phyloP scores from a whole-genome alignment of 2,329 filamentous ascomycete genomes.

The Exophiala dermatitidis region DNA sequence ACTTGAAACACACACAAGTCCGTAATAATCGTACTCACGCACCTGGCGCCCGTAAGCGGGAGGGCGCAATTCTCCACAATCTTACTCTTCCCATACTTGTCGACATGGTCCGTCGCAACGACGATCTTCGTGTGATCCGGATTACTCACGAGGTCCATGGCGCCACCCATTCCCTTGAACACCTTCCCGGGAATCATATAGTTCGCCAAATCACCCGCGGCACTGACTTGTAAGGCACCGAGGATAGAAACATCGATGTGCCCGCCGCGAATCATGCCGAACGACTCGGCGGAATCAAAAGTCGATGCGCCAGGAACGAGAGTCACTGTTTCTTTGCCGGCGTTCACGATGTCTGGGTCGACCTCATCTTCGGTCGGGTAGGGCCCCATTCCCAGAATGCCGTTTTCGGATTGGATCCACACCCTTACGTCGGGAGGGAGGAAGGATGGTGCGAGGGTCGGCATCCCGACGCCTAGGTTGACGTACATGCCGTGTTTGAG shows the following conservation, averaged over 20 bases:
- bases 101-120: slow-evolving; percentile 62
- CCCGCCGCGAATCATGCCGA: slow-evolving; percentile 79
- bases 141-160: slow-evolving; percentile 67
- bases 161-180: slow-evolving; percentile 79
- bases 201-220: slow-evolving; percentile 72
- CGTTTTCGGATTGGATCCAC: slow-evolving; percentile 82
- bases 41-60: slow-evolving; percentile 58
- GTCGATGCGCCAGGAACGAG: slow-evolving; percentile 67
- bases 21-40: slow-evolving; percentile 66
- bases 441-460: slow-evolving; percentile 74
- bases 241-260: slow-evolving; percentile 79
- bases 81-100: slow-evolving; percentile 61
- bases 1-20: slow-evolving; percentile 72
- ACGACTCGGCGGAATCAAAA: slow-evolving; percentile 75
- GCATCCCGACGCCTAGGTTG: slow-evolving; percentile 77
- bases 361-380: slow-evolving; percentile 67
- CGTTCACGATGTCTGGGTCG: slow-evolving; percentile 75
- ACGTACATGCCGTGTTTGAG: slow-evolving; percentile 74
- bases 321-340: slow-evolving; percentile 81
- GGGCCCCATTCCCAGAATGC: slow-evolving; percentile 72
- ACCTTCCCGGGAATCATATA: slow-evolving; percentile 84
- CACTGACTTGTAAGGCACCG: slow-evolving; percentile 72
- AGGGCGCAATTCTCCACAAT: slow-evolving; percentile 57
- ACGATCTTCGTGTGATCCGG: slow-evolving; percentile 66
- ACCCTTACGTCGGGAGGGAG: slow-evolving; percentile 62